Conservation (phyloP, 2,329 filamentous ascomycete species). For the Aspergillus sp. region DNA sequence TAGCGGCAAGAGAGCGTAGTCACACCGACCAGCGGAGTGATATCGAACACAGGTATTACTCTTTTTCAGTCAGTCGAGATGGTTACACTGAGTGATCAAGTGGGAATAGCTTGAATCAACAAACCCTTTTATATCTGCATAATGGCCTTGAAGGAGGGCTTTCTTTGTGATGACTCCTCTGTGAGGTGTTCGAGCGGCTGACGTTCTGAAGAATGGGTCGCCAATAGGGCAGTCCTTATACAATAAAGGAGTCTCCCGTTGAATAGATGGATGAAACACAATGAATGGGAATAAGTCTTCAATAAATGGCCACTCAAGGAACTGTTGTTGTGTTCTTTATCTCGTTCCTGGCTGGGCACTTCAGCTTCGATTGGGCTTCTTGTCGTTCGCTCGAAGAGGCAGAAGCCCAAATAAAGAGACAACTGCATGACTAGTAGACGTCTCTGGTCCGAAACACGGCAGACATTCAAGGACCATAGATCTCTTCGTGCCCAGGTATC, state of each 20-base stretch:
- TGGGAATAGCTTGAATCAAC: not conserved
- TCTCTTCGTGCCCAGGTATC: not conserved
- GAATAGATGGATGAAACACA: too few relatives aligned
- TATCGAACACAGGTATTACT: not conserved
- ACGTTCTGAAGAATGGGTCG: not conserved
- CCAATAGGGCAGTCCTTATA: not conserved
- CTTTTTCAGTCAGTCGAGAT: not conserved
- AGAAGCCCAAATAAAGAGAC: not conserved
- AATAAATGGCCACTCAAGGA: not conserved
- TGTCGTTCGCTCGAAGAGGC: too few relatives aligned
- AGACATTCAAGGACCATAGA: not conserved
- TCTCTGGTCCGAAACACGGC: not conserved
- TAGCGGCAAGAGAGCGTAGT: slow-evolving; percentile 2
- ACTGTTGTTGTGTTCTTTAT: not conserved
- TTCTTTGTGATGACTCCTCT: not conserved
- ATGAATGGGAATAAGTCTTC: too few relatives aligned
- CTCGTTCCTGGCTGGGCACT: not conserved
- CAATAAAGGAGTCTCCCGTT: not conserved
- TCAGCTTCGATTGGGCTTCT: too few relatives aligned
- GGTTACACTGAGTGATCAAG: not conserved
- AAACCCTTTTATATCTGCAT: slow-evolving; percentile 5
- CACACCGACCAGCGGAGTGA: slow-evolving; percentile 17
- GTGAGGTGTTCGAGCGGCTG: not conserved
- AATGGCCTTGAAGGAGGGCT: not conserved
- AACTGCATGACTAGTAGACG: too few relatives aligned